Percentiles rank a stretch among this genome's conserved stretches.
Conservation (phyloP, 768 basidiomycete species). For the Butyriboletus loyo region DNA sequence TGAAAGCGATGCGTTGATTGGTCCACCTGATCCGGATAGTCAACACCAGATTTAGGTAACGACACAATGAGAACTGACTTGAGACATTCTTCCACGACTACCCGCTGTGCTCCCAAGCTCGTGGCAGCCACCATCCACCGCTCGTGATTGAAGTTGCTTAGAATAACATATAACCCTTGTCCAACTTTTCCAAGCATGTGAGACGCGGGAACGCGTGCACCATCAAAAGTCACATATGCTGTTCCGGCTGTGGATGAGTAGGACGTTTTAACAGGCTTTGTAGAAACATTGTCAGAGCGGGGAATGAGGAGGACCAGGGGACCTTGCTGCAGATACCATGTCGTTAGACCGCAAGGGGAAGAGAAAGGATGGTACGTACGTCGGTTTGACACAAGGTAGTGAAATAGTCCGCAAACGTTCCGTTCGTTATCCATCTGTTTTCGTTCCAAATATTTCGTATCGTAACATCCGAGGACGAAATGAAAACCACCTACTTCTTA, state of each 20-base stretch:
- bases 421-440: constrained; percentile 85
- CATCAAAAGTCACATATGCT: constrained; percentile 78
- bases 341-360: constrained; percentile 2
- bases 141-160: constrained; percentile 88
- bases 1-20: constrained; percentile 85
- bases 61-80: constrained; percentile 46
- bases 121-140: constrained; percentile 82
- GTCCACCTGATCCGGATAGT: constrained; percentile 62
- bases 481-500: constrained; percentile 67
- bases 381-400: constrained; percentile 76
- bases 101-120: constrained; percentile 70
- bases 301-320: constrained; percentile 76
- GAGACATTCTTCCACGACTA: constrained; percentile 85
- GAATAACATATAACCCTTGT: constrained; percentile 76
- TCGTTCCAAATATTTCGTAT: neutral
- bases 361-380: constrained; percentile 31
- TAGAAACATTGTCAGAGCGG: constrained; percentile 69
- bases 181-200: constrained; percentile 88
- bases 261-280: constrained; percentile 87
- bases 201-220: constrained; percentile 76
- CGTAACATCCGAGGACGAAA: neutral
- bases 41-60: neutral
- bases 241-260: constrained; percentile 94
- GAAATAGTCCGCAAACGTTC: constrained; percentile 82
- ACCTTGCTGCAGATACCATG: constrained; percentile 45